Evolutionary conservation across 2,329 filamentous ascomycete genomes (phyloP), one percentile per base, ranked within the genome.

Genomic region (Ophiostoma tasmaniense): DNA sequence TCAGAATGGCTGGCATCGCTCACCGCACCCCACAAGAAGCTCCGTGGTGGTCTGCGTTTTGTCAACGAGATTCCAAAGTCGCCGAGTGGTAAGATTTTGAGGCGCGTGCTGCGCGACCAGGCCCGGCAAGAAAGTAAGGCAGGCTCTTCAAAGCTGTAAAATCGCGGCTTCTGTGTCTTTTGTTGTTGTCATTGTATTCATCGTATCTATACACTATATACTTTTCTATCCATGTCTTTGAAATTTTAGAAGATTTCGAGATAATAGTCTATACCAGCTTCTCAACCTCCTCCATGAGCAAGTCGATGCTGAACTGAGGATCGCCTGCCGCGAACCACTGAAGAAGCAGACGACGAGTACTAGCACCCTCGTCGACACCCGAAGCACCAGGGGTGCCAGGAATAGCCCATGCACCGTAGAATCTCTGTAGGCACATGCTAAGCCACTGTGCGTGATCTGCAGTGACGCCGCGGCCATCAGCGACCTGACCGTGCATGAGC

Each of bases 401-500:
- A 67, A 76, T 81, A 69, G 84, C 84, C 83, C 87, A 81, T 72
- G 87, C 86, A 22, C 89, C 87, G 76, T 99, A 99, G 79, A 99
- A 99, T 76, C 92, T 88, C 82, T 99, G 95, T 80, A 99, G 81
- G 74, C 92, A 95, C 87, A 97, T 91, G 66, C 96, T 83, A 74
- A 99, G 80, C 89, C 91, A 97, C 79, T 89, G 89, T n/a, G 90
- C 93, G 76, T 97, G 90, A 67, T 93, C 87, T 0, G 91, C 85
- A 72, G 83, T 88, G 5, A 97, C 87, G 4, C 94, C 93, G 14
- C 89, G 82, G 37, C 89, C 89, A 71, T 92, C 87, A 68, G 91
- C 82, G 17, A 98, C 89, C 73, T 85, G 84, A 0, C 95, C 95
- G 76, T 95, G 90, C 82, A 97, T 89, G 72, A 99, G 81, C 17